phyloP scores from a whole-genome alignment of 2,329 filamentous ascomycete genomes.

The Colletotrichum sp. region DNA sequence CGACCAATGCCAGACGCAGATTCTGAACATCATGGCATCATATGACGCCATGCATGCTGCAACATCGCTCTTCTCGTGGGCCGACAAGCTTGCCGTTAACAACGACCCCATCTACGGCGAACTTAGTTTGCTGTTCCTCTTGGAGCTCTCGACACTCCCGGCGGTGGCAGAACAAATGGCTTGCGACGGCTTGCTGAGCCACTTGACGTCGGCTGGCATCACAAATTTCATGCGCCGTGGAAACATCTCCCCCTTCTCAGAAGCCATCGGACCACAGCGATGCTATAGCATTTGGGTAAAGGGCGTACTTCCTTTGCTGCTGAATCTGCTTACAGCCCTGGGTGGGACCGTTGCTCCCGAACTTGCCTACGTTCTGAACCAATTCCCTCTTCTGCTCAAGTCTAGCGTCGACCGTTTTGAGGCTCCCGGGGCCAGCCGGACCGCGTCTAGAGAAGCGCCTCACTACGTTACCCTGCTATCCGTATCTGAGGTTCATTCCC shows the following conservation, averaged over 20 bases:
- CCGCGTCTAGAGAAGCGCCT: constrained; percentile 50
- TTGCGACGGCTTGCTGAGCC: constrained; percentile 81
- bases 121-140: constrained; percentile 85
- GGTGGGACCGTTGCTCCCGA: constrained; percentile 84
- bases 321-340: constrained; percentile 86
- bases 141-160: constrained; percentile 84
- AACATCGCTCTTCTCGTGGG: constrained; percentile 90
- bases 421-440: constrained; percentile 59
- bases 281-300: constrained; percentile 91
- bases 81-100: constrained; percentile 78
- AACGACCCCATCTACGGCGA: constrained; percentile 93
- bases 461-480: constrained; percentile 76
- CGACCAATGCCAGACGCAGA: constrained; percentile 72
- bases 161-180: constrained; percentile 88
- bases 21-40: constrained; percentile 72
- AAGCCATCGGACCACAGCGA: constrained; percentile 69
- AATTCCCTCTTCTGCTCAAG: constrained; percentile 80
- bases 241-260: constrained; percentile 79
- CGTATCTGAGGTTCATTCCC: constrained; percentile 78
- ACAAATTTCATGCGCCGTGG: constrained; percentile 76
- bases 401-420: constrained; percentile 77
- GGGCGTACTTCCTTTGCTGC: constrained; percentile 83
- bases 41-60: constrained; percentile 82
- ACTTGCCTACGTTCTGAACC: constrained; percentile 85
- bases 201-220: constrained; percentile 79